A percentile compares a stretch with the other conserved stretches of the same genome.
These are phyloP conservation scores for Amanita rimosa DNA, from an alignment of 768 basidiomycete genomes.

Conservation along the genomic window DNA sequence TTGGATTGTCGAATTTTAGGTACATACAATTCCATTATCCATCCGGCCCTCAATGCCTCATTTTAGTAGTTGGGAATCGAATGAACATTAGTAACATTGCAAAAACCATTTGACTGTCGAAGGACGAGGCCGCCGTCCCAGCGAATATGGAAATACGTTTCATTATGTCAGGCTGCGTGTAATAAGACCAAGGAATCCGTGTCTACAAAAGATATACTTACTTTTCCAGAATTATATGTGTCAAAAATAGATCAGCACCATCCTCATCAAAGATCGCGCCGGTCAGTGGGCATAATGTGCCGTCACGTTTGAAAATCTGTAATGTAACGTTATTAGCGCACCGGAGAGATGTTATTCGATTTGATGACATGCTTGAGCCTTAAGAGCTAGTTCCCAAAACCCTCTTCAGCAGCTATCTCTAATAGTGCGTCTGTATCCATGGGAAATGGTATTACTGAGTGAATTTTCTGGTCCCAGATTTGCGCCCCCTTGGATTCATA, in stretches of 20 bases:
- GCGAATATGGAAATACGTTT: conserved; percentile 6
- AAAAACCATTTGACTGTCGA: conserved; percentile 4
- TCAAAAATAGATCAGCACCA: background rate
- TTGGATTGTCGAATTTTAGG: conserved; percentile 1
- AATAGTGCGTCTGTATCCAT: background rate
- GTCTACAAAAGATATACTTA: background rate
- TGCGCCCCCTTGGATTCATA: background rate
- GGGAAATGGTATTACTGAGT: background rate
- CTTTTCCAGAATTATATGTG: conserved; percentile 6
- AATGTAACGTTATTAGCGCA: background rate
- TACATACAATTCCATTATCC: conserved; percentile 5
- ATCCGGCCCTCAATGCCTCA: conserved; percentile 7
- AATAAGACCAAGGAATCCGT: background rate
- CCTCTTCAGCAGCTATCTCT: background rate
- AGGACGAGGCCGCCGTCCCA: conserved; percentile 5
- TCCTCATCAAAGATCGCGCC: background rate
- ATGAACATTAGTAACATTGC: conserved; percentile 7
- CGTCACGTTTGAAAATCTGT: background rate
- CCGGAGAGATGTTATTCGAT: background rate
- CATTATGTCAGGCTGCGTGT: conserved; percentile 3
- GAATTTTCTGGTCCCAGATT: background rate
- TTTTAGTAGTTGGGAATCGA: conserved; percentile 1
- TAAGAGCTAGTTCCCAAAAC: background rate
- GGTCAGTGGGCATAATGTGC: background rate
- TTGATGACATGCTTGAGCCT: background rate